phyloP scores from a whole-genome alignment of 345 rosid species.

The Cochlearia excelsa region DNA sequence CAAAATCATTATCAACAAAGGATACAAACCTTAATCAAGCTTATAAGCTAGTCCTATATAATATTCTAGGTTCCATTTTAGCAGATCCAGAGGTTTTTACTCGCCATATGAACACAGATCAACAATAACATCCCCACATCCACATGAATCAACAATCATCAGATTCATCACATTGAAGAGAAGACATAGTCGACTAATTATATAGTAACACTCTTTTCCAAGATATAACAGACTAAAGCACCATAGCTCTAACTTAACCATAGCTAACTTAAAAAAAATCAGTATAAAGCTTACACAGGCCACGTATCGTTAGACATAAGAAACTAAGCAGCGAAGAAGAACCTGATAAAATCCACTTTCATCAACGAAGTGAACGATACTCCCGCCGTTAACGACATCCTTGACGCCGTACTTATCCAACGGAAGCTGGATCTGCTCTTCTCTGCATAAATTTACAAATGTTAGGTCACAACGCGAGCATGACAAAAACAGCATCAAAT shows the following conservation, averaged over 20 bases:
- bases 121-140: background rate
- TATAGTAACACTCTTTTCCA: background rate
- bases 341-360: constrained; percentile 54
- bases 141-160: constrained; percentile 3
- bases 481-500: background rate
- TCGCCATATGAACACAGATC: constrained; percentile 3
- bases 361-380: constrained; percentile 55
- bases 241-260: background rate
- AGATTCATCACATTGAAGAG: background rate
- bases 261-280: background rate
- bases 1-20: background rate
- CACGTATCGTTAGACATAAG: background rate
- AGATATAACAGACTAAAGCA: background rate
- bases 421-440: constrained; percentile 54
- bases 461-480: background rate
- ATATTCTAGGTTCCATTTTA: background rate
- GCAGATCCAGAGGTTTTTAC: background rate
- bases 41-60: constrained; percentile 6
- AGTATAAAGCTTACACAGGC: constrained; percentile 9
- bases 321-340: background rate
- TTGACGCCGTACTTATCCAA: constrained; percentile 48
- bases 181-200: background rate
- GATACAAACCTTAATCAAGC: constrained; percentile 2
- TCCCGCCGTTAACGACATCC: constrained; percentile 42
- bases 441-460: constrained; percentile 37